Percentiles rank a stretch among this genome's conserved stretches.
These are phyloP conservation scores for Phytophthora nicotianae DNA, from an alignment of 352 stramenopile genomes.

Conservation along the genomic window DNA sequence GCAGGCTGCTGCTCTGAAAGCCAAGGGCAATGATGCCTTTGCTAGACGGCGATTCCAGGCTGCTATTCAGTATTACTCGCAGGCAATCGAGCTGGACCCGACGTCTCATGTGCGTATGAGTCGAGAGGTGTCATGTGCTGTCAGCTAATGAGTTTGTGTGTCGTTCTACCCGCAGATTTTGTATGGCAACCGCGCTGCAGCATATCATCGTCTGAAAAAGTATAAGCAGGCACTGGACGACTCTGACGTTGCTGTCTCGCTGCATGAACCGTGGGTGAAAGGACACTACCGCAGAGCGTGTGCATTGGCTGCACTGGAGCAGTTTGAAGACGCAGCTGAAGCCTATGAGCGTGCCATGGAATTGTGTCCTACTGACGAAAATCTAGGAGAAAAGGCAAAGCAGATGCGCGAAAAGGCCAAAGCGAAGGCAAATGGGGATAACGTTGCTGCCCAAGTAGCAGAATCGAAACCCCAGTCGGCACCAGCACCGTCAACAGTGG, in stretches of 20 bases:
- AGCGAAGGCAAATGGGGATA: conserved; percentile 10
- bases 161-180: conserved; percentile 55
- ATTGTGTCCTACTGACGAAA: conserved; percentile 70
- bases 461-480: conserved; percentile 16
- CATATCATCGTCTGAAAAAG: conserved; percentile 75
- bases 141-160: conserved; percentile 8
- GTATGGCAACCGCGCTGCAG: conserved; percentile 82
- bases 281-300: conserved; percentile 82
- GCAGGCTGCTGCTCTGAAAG: conserved; percentile 59
- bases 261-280: conserved; percentile 85
- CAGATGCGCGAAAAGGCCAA: conserved; percentile 61
- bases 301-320: conserved; percentile 66
- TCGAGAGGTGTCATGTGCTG: neutral
- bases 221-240: conserved; percentile 69
- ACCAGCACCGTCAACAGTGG: conserved; percentile 3
- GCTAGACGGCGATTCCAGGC: conserved; percentile 73
- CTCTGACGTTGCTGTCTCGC: conserved; percentile 59
- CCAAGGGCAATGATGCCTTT: conserved; percentile 83
- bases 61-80: conserved; percentile 86
- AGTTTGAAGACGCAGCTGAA: conserved; percentile 64
- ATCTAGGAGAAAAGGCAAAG: conserved; percentile 64
- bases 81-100: conserved; percentile 82
- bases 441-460: conserved; percentile 7
- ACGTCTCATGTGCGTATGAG: conserved; percentile 62
- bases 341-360: conserved; percentile 74